Base-by-base conservation (phyloP, 257 asterid species). In the Ilex aquifolium region DNA sequence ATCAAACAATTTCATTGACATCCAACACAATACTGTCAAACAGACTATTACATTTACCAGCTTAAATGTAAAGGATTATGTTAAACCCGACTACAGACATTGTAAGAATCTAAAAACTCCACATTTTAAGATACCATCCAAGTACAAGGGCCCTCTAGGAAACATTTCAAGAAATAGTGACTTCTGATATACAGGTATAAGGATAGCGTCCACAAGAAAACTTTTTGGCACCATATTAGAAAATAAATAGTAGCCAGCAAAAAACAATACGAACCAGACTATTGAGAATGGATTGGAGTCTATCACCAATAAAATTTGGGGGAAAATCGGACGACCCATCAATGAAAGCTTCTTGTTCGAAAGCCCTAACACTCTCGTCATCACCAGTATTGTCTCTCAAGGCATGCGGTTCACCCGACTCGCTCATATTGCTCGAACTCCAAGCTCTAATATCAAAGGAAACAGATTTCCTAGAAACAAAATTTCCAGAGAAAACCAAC, bases 231-330 rank as follows among this genome's bases (percentile, higher is more conserved):
- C 27, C 27, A 21, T 21, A 1, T 21, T 1, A 1, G 1, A 21
- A 21, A 21, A 21, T 21, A 21, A 21, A 21, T 36, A 36, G 5
- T 36, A 4, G 2, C 42, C 42, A 36, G 42, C 42, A 53, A 21
- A 53, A 14, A 53, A 14, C 10, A 21, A 14, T 16, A 75, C 82
- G 46, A 36, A 91, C 98, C 92, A 83, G 57, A 63, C 15, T 61
- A 72, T 91, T 88, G 15, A 86, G 66, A 55, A 74, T 73, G 56
- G 95, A 77, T 65, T 86, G 78, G 48, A 91, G 32, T 58, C 86
- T 80, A 60, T 57, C 56, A 44, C 69, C 66, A 17, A 48, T 70
- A 36, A 60, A 64, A 62, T 32, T 31, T 53, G 67, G 49, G 56
- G 1, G 5, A 15, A 53, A 53, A 4, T 21, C 30, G 15, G 57